These are phyloP conservation scores for Zopfia rhizophila DNA, from an alignment of 2,329 filamentous ascomycete genomes.

Conservation along the genomic window DNA sequence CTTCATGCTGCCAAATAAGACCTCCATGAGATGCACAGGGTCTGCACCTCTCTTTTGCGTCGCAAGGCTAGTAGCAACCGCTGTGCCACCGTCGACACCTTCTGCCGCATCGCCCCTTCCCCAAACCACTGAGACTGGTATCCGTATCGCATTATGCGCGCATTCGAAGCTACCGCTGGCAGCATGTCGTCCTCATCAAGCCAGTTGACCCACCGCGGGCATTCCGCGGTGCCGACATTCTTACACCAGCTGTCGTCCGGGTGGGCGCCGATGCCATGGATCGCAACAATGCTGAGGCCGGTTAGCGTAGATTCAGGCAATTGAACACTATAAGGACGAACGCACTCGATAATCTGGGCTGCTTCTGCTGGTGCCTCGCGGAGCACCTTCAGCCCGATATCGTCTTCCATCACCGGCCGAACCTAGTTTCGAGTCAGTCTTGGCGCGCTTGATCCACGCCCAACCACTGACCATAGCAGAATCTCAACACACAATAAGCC, in stretches of 20 bases:
- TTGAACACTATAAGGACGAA: slow-evolving; percentile 7
- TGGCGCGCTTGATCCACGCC: slow-evolving; percentile 12
- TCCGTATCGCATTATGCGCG: slow-evolving; percentile 41
- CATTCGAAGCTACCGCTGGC: slow-evolving; percentile 29
- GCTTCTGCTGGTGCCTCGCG: slow-evolving; percentile 27
- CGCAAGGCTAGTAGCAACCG: slow-evolving; percentile 29
- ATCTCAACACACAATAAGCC: neutral
- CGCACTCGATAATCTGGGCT: slow-evolving; percentile 27
- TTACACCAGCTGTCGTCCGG: slow-evolving; percentile 42
- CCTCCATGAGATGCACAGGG: no score
- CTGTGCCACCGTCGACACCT: slow-evolving; percentile 27
- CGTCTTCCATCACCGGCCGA: slow-evolving; percentile 27
- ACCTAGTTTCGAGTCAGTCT: slow-evolving; percentile 24
- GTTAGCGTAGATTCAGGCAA: slow-evolving; percentile 11
- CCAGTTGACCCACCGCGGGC: slow-evolving; percentile 36
- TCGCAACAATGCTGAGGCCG: slow-evolving; percentile 34
- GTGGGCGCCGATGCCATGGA: slow-evolving; percentile 41
- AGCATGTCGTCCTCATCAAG: slow-evolving; percentile 34
- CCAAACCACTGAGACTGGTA: slow-evolving; percentile 41
- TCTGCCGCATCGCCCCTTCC: slow-evolving; percentile 31
- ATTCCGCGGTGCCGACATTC: slow-evolving; percentile 32
- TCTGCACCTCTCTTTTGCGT: slow-evolving; percentile 31
- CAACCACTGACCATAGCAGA: slow-evolving; percentile 20
- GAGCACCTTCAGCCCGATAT: slow-evolving; percentile 34
- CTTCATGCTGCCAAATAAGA: no score